These are phyloP conservation scores for Hymenoscyphus albidus DNA, from an alignment of 2,329 filamentous ascomycete genomes.

Conservation along the genomic window DNA sequence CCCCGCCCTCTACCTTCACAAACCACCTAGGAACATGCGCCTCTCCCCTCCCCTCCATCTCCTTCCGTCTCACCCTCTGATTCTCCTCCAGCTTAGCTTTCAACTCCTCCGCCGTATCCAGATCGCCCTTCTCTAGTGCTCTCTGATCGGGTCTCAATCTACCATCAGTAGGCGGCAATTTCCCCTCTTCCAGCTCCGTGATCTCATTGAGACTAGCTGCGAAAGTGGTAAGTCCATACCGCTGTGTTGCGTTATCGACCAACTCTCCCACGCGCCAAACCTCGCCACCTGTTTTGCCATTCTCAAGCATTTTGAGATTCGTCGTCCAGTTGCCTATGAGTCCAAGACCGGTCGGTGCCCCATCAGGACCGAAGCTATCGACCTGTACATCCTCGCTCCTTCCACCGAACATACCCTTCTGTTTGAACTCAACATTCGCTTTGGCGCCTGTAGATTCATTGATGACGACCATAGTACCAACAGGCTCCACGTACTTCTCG, in stretches of 20 bases:
- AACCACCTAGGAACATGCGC: slow-evolving; percentile 81
- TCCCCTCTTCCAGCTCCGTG: slow-evolving; percentile 70
- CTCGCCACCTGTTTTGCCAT: slow-evolving; percentile 59
- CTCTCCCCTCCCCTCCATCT: slow-evolving; percentile 72
- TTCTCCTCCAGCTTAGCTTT: slow-evolving; percentile 84
- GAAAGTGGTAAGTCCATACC: slow-evolving; percentile 86
- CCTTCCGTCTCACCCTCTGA: slow-evolving; percentile 70
- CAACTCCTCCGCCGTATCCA: slow-evolving; percentile 78
- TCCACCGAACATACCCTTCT: slow-evolving; percentile 95
- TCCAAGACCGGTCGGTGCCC: slow-evolving; percentile 61
- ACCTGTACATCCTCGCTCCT: slow-evolving; percentile 85
- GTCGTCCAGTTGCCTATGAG: slow-evolving; percentile 83
- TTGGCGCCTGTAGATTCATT: slow-evolving; percentile 83
- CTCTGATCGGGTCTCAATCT: slow-evolving; percentile 84
- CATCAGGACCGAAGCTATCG: slow-evolving; percentile 65
- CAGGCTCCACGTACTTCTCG: slow-evolving; percentile 96
- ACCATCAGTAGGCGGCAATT: slow-evolving; percentile 76
- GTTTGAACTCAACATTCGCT: slow-evolving; percentile 85
- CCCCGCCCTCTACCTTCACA: slow-evolving; percentile 56
- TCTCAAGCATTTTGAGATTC: slow-evolving; percentile 61
- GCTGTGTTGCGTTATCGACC: slow-evolving; percentile 72
- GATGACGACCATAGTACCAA: slow-evolving; percentile 79
- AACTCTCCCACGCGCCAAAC: slow-evolving; percentile 78
- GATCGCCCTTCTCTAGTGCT: slow-evolving; percentile 73
- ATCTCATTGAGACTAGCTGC: slow-evolving; percentile 85